These are phyloP conservation scores for Leucocoprinus birnbaumii DNA, from an alignment of 768 basidiomycete species.

Conservation along the genomic window DNA sequence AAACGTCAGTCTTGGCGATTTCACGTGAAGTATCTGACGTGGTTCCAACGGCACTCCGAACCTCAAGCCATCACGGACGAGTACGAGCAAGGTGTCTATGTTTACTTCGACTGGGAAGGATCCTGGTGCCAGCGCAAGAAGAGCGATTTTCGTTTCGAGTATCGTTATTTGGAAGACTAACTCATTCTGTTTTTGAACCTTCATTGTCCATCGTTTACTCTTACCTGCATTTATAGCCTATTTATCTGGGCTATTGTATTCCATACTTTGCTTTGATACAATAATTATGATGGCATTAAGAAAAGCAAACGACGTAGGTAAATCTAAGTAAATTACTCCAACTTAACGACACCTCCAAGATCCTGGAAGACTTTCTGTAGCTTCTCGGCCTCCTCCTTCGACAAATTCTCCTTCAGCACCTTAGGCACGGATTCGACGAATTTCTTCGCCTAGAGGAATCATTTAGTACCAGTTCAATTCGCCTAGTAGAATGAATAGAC, in stretches of 20 bases:
- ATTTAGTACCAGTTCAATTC: background rate
- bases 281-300: constrained; percentile 8
- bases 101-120: constrained; percentile 99
- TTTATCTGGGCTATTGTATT: constrained; percentile 18
- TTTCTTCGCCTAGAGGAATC: constrained; percentile 84
- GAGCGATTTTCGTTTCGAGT: constrained; percentile 96
- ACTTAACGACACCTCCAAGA: constrained; percentile 82
- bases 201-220: constrained; percentile 9
- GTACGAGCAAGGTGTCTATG: constrained; percentile 98
- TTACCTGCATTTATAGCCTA: constrained; percentile 14
- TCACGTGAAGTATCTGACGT: constrained; percentile 98
- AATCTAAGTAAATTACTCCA: constrained; percentile 58
- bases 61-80: constrained; percentile 99
- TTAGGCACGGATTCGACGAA: constrained; percentile 96
- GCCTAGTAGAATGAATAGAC: constrained; percentile 25
- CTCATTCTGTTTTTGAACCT: constrained; percentile 11
- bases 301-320: background rate
- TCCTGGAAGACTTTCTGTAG: constrained; percentile 86
- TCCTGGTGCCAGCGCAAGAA: constrained; percentile 99
- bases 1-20: constrained; percentile 99
- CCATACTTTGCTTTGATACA: constrained; percentile 15
- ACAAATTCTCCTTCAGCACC: constrained; percentile 87
- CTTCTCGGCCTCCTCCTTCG: constrained; percentile 98
- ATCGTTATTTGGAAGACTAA: constrained; percentile 91
- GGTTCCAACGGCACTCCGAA: constrained; percentile 99